Base-by-base conservation (phyloP, 495 filamentous ascomycete species). In the Lindgomyces ingoldianus region DNA sequence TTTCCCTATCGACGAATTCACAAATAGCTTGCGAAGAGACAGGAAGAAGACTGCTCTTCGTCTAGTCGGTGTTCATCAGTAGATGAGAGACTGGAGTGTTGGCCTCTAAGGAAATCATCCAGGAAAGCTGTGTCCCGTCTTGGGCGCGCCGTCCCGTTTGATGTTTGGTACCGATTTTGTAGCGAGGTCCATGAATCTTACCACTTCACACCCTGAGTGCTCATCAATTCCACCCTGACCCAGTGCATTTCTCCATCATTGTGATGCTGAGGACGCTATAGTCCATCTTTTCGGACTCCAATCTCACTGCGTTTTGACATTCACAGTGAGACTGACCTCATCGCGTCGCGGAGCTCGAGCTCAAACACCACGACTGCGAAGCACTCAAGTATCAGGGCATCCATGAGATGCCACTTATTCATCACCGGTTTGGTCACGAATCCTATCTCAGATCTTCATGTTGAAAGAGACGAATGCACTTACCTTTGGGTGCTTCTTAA, bases 401-500 rank as follows among this genome's bases (percentile, higher is more conserved):
- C 33, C 33, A 39, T 6, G n/a, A n/a, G n/a, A n/a, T n/a, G n/a
- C n/a, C n/a, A n/a, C n/a, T n/a, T n/a, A 39, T 39, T 39, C 33
- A 39, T 39, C 44, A 47, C 18, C 8, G 44, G 4, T 8, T 8
- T n/a, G 4, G 18, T 18, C 44, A 47, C 44, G 14, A 24, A 19
- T 47, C 21, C 16, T 41, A 24, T 29, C n/a, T n/a, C n/a, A n/a
- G 26, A 30, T 3, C 4, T 16, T 9, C 22, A 8, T 22, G 18
- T 24, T 2, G 9, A 14, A 60, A 12, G 30, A 62, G 14, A 55
- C 26, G 39, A 29, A 30, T 18, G 29, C 21, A 27, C 83, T 66
- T 74, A 93, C 89, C 85, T 91, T 93, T 0, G 91, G 91, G 70
- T 89, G 89, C 39, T 83, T 92, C 80, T 94, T 94, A 11, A 96